Conservation (phyloP, 345 rosid genomes). For the Combretum micranthum region DNA sequence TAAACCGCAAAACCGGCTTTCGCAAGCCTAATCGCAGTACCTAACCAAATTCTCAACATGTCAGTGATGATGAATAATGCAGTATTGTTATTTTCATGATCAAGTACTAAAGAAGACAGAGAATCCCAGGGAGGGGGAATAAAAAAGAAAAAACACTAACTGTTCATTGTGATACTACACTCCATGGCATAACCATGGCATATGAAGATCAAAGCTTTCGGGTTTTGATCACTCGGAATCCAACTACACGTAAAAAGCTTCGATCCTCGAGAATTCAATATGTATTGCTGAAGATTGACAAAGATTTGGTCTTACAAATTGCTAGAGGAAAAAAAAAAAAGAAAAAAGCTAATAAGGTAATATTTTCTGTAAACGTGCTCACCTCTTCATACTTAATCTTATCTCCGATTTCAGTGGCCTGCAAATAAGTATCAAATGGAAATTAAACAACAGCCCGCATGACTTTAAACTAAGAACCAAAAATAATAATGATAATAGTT, state of each 20-base stretch:
- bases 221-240: constrained; percentile 48
- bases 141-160: constrained; percentile 20
- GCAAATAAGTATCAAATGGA: not conserved
- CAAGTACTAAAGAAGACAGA: too few relatives aligned
- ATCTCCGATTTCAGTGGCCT: constrained; percentile 6
- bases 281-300: constrained; percentile 43
- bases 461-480: too few relatives aligned
- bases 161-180: constrained; percentile 87
- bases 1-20: constrained; percentile 58
- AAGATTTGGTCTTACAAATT: too few relatives aligned
- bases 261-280: constrained; percentile 48
- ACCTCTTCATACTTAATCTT: constrained; percentile 12
- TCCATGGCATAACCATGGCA: constrained; percentile 97
- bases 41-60: constrained; percentile 21
- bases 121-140: not conserved
- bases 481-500: too few relatives aligned
- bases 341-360: too few relatives aligned
- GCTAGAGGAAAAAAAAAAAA: too few relatives aligned
- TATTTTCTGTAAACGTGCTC: not conserved
- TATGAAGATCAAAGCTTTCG: constrained; percentile 67
- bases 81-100: too few relatives aligned
- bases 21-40: constrained; percentile 58
- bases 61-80: not conserved
- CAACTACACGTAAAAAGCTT: constrained; percentile 80
- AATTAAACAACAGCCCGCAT: not conserved